phyloP scores from a whole-genome alignment of 108 stramenopile genomes.

The Skeletonema menzelii region DNA sequence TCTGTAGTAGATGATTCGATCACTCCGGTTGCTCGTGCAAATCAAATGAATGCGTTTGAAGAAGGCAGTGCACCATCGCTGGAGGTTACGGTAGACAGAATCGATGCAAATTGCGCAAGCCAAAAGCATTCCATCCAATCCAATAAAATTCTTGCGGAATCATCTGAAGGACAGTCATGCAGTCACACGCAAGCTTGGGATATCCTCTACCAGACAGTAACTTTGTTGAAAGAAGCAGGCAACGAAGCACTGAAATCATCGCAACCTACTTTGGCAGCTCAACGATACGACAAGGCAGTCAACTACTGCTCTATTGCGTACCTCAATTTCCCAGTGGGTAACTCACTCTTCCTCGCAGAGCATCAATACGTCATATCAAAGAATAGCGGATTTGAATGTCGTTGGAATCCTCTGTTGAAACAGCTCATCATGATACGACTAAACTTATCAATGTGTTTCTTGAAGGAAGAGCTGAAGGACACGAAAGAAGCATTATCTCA shows the following conservation, averaged over 20 bases:
- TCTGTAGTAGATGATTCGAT: conserved; percentile 11
- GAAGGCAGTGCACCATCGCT: not conserved
- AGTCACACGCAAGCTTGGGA: conserved; percentile 42
- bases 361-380: conserved; percentile 28
- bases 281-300: conserved; percentile 77
- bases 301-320: conserved; percentile 67
- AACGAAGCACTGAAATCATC: conserved; percentile 63
- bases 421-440: conserved; percentile 57
- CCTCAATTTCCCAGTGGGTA: conserved; percentile 43
- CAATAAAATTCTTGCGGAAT: not conserved
- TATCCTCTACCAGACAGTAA: conserved; percentile 49
- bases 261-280: conserved; percentile 50
- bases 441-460: conserved; percentile 66
- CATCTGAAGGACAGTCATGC: not conserved
- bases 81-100: not conserved
- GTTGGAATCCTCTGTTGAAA: conserved; percentile 58
- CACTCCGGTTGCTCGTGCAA: conserved; percentile 15
- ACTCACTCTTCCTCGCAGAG: conserved; percentile 32
- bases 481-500: conserved; percentile 50
- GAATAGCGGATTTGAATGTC: conserved; percentile 36
- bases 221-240: conserved; percentile 69
- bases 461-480: conserved; percentile 45
- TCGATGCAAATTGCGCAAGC: conserved; percentile 2
- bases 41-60: not conserved
- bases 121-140: conserved; percentile 4